Evolutionary conservation across 2,329 filamentous ascomycete genomes (phyloP), one percentile per base, ranked within the genome.

Genomic region (Nemania sp.): DNA sequence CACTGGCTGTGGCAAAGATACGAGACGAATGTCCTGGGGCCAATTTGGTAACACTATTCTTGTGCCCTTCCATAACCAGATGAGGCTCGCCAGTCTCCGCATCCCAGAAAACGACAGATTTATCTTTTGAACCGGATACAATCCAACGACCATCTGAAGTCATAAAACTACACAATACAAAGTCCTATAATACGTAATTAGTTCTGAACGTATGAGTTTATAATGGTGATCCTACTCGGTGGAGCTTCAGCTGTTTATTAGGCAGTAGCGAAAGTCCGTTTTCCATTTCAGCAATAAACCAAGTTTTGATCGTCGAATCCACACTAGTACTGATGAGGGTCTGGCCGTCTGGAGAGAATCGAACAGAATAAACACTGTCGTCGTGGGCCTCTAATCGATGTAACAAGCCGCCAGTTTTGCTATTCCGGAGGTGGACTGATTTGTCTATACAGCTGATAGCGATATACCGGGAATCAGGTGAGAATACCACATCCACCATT

Each of bases 131-230:
- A 47, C 13, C 1, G 51, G 55, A 57, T 37, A 57, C 1, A 29
- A 57, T 45, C 55, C 55, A 57, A 15, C 55, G 55, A 32, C 47
- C 47, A 15, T 52, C 17, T 29, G 13, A 5, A 5, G 55, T 57
- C 34, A 52, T 51, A 34, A 1, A 7, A 46, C 21, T 13, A 17
- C 18, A 9, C 3, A 46, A 20, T 9, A 39, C 55, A 1, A 15
- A 6, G 6, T 47, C 39, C 55, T 57, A 25, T 3, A 51, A 20
- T 57, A 13, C 15, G 29, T 29, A 32, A 18, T 56, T 6, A 56
- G 46, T 17, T 43, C 21, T 18, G 7, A 32, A 35, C 20, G 51
- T 52, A 37, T 18, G 17, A 21, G 5, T 17, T 20, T 10, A 17
- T 3, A 7, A 3, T 25, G 39, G 3, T 34, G 25, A 29, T 29